phyloP scores from a whole-genome alignment of 306 rosid species.

The Cucurbita maxima region DNA sequence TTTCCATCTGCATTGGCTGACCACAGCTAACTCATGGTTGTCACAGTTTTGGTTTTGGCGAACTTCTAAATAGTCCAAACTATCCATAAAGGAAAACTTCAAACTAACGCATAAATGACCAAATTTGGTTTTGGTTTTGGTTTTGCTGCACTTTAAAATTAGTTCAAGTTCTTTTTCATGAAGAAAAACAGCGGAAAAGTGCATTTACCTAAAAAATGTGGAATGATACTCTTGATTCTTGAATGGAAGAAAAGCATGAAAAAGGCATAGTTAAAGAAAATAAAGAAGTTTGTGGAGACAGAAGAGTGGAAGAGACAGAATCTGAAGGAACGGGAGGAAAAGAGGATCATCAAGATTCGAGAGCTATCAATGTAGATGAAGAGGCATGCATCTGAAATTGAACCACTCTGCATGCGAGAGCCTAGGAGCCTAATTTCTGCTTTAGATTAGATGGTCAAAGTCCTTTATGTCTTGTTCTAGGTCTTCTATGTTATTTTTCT shows the following conservation, averaged over 20 bases:
- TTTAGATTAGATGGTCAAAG: not conserved
- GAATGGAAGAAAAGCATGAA: not conserved
- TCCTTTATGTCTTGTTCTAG: not conserved
- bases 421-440: not conserved
- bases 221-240: not conserved
- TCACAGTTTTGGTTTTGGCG: not conserved
- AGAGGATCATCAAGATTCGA: not conserved
- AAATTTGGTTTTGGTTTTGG: too few species aligned
- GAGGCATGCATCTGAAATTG: not conserved
- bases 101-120: too few species aligned
- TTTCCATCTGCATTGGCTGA: not conserved
- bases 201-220: not conserved
- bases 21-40: not conserved
- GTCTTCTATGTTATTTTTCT: not conserved
- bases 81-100: too few species aligned
- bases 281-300: not conserved
- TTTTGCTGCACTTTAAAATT: not conserved
- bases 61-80: not conserved
- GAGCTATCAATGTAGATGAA: not conserved
- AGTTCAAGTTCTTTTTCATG: not conserved
- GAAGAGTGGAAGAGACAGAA: not conserved
- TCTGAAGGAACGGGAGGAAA: not conserved
- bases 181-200: not conserved
- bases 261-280: not conserved
- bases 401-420: not conserved